Evolutionary conservation across 257 asterid genomes (phyloP), one percentile per base, ranked within the genome.

Genomic region (Gentiana dahurica): DNA sequence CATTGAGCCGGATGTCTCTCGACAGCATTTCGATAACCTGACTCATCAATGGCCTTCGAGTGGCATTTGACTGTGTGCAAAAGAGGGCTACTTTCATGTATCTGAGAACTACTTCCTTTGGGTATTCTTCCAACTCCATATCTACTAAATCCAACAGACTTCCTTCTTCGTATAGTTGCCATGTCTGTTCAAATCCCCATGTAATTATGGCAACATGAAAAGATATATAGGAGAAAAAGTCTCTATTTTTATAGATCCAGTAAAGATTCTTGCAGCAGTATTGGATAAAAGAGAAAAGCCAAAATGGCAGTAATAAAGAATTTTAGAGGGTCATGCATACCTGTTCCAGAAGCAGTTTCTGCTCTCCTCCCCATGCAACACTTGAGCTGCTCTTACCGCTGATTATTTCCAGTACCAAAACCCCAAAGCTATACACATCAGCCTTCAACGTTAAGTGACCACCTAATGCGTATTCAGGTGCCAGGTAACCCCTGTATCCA

Each of bases 391-490:
- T 80, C 77, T 59, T 77, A 60, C 94, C 94, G 48, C 90, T 84
- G 45, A 89, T 70, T 52, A 84, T 62, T 80, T 89, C 97, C 64
- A 90, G 91, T 55, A 79, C 73, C 36, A 90, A 73, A 63, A 90
- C 74, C 57, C 98, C 98, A 62, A 82, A 90, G 76, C 98, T 87
- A 62, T 87, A 87, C 13, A 87, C 81, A 38, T 90, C 96, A 11
- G 96, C 98, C 78, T 82, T 90, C 90, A 76, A 43, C 34, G 98
- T 90, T 64, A 90, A 75, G 53, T 81, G 98, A 44, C 98, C 96
- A 13, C 95, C 96, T 73, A 87, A 71, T 62, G 76, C 96, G 71
- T 90, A 90, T 77, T 90, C 98, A 34, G 98, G 98, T 51, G 98
- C 98, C 69, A 90, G 81, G 72, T 90, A 90, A 67, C 96, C 96